Evolutionary conservation across 2,329 filamentous ascomycete species (phyloP).

Genomic region (Stemphylium lycopersici): DNA sequence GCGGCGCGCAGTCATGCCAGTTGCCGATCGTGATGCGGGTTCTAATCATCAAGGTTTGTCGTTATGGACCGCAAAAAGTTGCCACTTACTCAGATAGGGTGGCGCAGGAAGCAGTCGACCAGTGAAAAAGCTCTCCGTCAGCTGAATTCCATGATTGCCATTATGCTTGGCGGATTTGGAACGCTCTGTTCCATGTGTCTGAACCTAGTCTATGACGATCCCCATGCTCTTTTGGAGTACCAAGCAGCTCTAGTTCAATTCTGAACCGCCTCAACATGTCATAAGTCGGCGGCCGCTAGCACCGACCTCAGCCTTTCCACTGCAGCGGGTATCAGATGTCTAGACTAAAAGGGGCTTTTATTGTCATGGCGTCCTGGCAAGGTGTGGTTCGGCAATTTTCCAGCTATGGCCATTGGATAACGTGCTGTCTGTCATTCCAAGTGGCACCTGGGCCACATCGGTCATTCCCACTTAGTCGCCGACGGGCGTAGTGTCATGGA

Average conservation of each 20-base stretch:
- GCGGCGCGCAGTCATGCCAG: slow-evolving; percentile 2
- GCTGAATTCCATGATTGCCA: neutral
- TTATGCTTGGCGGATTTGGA: slow-evolving; percentile 8
- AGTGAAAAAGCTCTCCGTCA: neutral
- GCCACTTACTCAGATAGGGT: neutral
- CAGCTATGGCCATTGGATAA: slow-evolving; percentile 12
- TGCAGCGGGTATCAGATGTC: slow-evolving; percentile 13
- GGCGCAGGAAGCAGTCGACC: neutral
- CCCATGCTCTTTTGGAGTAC: slow-evolving; percentile 15
- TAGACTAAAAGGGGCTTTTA: slow-evolving; percentile 10
- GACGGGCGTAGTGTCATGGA: slow-evolving; percentile 6
- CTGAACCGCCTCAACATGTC: slow-evolving; percentile 21
- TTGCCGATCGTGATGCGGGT: neutral
- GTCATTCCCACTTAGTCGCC: slow-evolving; percentile 8
- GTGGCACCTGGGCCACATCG: slow-evolving; percentile 7
- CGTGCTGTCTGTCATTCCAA: slow-evolving; percentile 6
- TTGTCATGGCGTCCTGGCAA: slow-evolving; percentile 5
- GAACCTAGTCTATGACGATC: slow-evolving; percentile 20
- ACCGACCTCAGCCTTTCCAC: slow-evolving; percentile 19
- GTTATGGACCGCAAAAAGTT: neutral
- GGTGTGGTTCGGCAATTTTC: slow-evolving; percentile 6
- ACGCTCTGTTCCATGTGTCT: neutral
- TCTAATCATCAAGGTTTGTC: neutral
- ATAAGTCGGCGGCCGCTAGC: slow-evolving; percentile 29
- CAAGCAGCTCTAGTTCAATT: slow-evolving; percentile 16